These are phyloP conservation scores for Extremus antarcticus DNA, from an alignment of 495 filamentous ascomycete genomes.

Conservation along the genomic window DNA sequence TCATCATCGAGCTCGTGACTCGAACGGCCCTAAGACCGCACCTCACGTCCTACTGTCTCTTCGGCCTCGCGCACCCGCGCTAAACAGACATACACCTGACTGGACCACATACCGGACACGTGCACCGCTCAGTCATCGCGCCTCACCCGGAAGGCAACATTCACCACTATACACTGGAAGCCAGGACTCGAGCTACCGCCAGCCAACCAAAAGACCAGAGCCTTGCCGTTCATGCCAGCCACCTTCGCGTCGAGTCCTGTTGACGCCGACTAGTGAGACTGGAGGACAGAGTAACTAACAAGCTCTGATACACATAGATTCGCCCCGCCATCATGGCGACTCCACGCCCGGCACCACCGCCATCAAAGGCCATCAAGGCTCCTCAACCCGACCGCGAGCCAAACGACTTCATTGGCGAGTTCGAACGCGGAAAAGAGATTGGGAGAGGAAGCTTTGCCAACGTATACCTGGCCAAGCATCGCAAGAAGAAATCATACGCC, in stretches of 20 bases:
- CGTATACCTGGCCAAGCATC: conserved; percentile 73
- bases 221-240: background rate
- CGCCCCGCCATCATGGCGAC: conserved; percentile 24
- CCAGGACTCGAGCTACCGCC: background rate
- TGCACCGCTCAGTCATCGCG: background rate
- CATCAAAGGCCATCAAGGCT: conserved; percentile 37
- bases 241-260: background rate
- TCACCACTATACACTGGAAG: background rate
- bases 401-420: conserved; percentile 64
- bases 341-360: conserved; percentile 24
- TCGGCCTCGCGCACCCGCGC: background rate
- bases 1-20: background rate
- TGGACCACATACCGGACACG: background rate
- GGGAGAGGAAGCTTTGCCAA: conserved; percentile 93
- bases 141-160: background rate
- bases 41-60: background rate
- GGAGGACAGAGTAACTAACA: background rate
- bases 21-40: background rate
- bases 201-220: background rate
- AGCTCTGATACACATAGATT: background rate
- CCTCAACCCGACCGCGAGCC: conserved; percentile 26
- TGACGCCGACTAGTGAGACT: background rate
- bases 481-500: conserved; percentile 54
- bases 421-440: conserved; percentile 70
- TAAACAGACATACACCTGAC: too few relatives aligned